Evolutionary conservation across 768 basidiomycete species (phyloP), one percentile per base, ranked within the genome.

Genomic region (Hebeloma cylindrosporum): DNA sequence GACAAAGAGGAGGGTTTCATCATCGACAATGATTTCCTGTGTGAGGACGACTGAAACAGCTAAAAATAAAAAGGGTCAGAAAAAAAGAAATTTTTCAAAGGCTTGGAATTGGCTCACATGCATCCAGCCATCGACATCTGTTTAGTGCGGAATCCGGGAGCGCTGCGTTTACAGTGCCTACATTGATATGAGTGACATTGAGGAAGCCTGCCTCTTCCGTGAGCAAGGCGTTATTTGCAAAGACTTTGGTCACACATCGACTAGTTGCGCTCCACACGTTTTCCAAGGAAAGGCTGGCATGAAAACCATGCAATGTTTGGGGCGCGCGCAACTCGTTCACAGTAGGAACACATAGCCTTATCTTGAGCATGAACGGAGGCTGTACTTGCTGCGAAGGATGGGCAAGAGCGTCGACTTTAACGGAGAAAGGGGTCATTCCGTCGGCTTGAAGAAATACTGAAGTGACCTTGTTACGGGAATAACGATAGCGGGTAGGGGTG

Each of bases 1-100:
- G 52, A 88, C 66, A 54, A 75, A 77, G 40, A 86, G 75, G 40
- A 86, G 67, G 13, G 79, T 73, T 50, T 76, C 74, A 54, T 75
- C 75, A 65, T 88, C 84, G 44, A 80, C 74, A 45, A 80, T 68
- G 54, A 90, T 68, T 67, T 88, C 79, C 66, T 90, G 88, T 22
- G 79, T 79, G 60, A 89, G 72, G 32, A 62, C 73, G n/a, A 75
- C 77, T 43, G 75, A 69, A 48, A 72, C 60, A 53, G 68, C 79
- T 82, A 49, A 53, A 55, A 50, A 67, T 61, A 63, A 50, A 57
- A 61, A 51, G n/a, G n/a, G n/a, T n/a, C n/a, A n/a, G 40, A 50
- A 49, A 50, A 49, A 49, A 29, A 50, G 56, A 60, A 60, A 59
- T 37, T 41, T 34, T 34, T 47, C 26, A 52, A 38, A 20, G 32